These are phyloP conservation scores for Asterella californica DNA, from an alignment of 225 moss, liverwort and hornwort genomes.

Conservation along the genomic window DNA sequence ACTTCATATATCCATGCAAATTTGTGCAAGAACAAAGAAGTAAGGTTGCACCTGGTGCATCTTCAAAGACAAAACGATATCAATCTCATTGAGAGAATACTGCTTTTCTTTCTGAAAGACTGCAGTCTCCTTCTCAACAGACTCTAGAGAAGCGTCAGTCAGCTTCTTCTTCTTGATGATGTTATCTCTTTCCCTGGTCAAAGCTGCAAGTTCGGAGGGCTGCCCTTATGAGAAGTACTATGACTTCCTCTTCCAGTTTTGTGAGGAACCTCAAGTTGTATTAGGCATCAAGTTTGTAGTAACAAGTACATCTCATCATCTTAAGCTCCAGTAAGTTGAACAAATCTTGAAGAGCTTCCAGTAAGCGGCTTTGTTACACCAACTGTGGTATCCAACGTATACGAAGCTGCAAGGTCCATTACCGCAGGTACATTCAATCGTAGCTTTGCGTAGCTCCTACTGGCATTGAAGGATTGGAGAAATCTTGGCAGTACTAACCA, in stretches of 20 bases:
- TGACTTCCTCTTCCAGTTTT: not conserved
- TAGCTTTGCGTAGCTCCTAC: not conserved
- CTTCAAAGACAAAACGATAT: conserved; percentile 62
- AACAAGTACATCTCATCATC: not conserved
- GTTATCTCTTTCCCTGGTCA: conserved; percentile 58
- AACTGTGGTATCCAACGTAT: no score
- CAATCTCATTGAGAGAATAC: conserved; percentile 64
- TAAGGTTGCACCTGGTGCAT: conserved; percentile 65
- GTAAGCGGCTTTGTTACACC: not conserved
- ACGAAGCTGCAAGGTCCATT: not conserved
- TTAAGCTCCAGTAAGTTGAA: not conserved
- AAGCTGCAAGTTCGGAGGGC: conserved; percentile 30
- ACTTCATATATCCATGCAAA: not conserved
- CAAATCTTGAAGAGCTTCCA: not conserved
- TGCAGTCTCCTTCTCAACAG: conserved; percentile 55
- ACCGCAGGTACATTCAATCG: not conserved
- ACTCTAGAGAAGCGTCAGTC: conserved; percentile 40
- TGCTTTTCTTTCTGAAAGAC: conserved; percentile 72
- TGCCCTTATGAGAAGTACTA: not conserved
- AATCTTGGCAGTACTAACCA: conserved; percentile 33
- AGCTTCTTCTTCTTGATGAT: conserved; percentile 61
- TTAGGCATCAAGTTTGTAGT: not conserved
- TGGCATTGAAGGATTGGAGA: not conserved
- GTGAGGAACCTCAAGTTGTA: not conserved
- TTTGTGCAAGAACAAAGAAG: not conserved